Evolutionary conservation across 441 rosid genomes (phyloP).

Genomic region (Aquilaria agallochum): DNA sequence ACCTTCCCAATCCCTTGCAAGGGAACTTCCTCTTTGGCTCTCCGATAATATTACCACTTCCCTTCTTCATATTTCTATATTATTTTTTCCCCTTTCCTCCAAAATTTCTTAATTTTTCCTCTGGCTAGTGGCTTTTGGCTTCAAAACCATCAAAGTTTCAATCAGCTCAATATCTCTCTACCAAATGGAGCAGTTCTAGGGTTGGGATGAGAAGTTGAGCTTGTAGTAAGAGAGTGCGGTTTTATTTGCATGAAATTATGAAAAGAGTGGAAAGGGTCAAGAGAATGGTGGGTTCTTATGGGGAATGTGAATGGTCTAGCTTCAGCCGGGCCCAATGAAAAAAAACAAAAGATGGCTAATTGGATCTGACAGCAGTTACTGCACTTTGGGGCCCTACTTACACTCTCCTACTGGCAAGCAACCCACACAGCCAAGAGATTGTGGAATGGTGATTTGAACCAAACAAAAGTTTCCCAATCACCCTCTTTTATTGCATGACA

Average conservation of each 20-base stretch:
- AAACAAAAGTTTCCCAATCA: slow-evolving; percentile 4
- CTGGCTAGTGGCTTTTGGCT: slow-evolving; percentile 2
- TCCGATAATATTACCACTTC: slow-evolving; percentile 20
- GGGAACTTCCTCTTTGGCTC: slow-evolving; percentile 36
- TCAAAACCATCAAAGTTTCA: slow-evolving; percentile 5
- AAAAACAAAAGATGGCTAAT: slow-evolving; percentile 18
- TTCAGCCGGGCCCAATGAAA: slow-evolving; percentile 19
- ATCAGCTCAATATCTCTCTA: neutral
- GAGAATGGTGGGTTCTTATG: slow-evolving; percentile 19
- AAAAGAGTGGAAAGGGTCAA: slow-evolving; percentile 8
- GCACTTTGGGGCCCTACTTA: slow-evolving; percentile 25
- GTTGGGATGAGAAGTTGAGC: slow-evolving; percentile 2
- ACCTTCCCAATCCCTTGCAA: slow-evolving; percentile 39
- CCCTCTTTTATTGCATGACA: neutral
- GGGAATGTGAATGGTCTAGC: slow-evolving; percentile 16
- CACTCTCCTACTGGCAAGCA: slow-evolving; percentile 8
- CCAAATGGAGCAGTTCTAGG: slow-evolving; percentile 8
- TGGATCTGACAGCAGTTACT: slow-evolving; percentile 12
- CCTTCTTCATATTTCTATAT: slow-evolving; percentile 22
- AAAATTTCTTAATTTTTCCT: no score
- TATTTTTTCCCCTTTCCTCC: neutral
- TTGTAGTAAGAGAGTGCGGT: slow-evolving; percentile 11
- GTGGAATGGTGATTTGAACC: slow-evolving; percentile 8
- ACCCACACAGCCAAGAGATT: neutral
- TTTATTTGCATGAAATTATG: slow-evolving; percentile 9